Percentiles rank a stretch among this genome's conserved stretches.
Conservation (phyloP, 768 basidiomycete genomes). For the Holtermanniella nyarrowii region DNA sequence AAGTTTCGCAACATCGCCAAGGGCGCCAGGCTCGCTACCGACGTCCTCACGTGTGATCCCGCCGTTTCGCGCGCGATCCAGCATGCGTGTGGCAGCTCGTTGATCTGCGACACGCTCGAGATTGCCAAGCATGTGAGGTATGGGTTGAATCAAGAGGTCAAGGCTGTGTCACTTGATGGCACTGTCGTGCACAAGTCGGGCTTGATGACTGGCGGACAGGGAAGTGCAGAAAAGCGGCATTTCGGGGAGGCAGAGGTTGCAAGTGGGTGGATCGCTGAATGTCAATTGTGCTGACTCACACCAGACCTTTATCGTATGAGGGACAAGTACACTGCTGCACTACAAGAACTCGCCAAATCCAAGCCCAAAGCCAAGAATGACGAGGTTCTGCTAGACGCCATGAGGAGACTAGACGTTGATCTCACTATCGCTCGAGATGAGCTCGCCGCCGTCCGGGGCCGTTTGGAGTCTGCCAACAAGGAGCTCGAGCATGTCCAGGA, state of each 20-base stretch:
- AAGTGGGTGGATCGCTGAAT: conserved; percentile 46
- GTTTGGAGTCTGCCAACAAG: conserved; percentile 66
- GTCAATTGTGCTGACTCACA: background rate
- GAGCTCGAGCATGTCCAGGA: conserved; percentile 63
- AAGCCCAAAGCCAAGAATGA: conserved; percentile 77
- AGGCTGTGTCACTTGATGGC: conserved; percentile 93
- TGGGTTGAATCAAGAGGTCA: conserved; percentile 91
- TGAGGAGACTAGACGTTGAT: conserved; percentile 68
- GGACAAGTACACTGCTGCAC: conserved; percentile 51
- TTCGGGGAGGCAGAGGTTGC: conserved; percentile 93
- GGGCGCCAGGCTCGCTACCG: conserved; percentile 73
- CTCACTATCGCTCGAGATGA: conserved; percentile 69
- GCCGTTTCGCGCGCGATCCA: conserved; percentile 88
- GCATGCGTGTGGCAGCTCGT: conserved; percentile 86
- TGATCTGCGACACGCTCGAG: conserved; percentile 93
- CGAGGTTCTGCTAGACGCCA: conserved; percentile 64
- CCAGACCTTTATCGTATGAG: conserved; percentile 17
- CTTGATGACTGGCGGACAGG: conserved; percentile 87
- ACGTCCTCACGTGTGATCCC: conserved; percentile 71
- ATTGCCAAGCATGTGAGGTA: conserved; percentile 83
- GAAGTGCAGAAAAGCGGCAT: conserved; percentile 67
- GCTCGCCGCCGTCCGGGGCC: conserved; percentile 66
- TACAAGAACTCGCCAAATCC: conserved; percentile 72
- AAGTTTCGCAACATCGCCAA: conserved; percentile 86
- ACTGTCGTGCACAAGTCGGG: conserved; percentile 97